Conservation (phyloP, 352 stramenopile species). For the Saprolegnia diclina region DNA sequence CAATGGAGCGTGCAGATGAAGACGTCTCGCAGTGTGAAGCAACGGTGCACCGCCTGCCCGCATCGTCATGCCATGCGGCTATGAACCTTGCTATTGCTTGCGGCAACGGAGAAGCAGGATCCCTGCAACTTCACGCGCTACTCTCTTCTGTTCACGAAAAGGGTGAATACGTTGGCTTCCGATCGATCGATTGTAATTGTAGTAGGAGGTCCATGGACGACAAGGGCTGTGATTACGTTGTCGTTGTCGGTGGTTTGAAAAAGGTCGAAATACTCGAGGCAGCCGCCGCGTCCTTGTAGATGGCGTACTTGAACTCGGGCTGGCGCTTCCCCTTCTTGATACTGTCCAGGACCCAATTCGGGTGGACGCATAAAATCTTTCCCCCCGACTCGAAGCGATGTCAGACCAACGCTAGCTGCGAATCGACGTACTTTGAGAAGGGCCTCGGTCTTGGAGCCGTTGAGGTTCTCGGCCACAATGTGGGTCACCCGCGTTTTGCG, state of each 20-base stretch:
- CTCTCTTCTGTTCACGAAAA: no score
- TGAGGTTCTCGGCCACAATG: conserved; percentile 76
- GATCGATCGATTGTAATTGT: no score
- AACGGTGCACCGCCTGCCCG: no score
- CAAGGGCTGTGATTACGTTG: no score
- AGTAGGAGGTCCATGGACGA: no score
- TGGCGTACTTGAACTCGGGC: conserved; percentile 59
- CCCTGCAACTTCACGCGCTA: no score
- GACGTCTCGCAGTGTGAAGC: no score
- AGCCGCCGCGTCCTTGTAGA: conserved; percentile 39
- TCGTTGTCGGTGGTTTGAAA: neutral
- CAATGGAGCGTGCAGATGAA: no score
- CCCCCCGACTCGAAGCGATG: conserved; percentile 35
- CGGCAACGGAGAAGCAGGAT: no score
- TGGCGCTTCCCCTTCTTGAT: conserved; percentile 58
- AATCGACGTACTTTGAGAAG: conserved; percentile 45
- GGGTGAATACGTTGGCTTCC: no score
- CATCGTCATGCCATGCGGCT: no score
- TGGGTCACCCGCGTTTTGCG: conserved; percentile 63
- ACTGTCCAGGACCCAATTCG: conserved; percentile 76
- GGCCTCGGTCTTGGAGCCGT: conserved; percentile 65
- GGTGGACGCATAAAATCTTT: conserved; percentile 60
- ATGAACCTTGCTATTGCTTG: no score
- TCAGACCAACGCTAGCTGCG: neutral
- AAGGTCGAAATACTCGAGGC: neutral